Percentiles rank a stretch among this genome's conserved stretches.
Evolutionary conservation across 1,284 basidiomycete species (phyloP).

Genomic region (Mycosarcoma mackinlayi): DNA sequence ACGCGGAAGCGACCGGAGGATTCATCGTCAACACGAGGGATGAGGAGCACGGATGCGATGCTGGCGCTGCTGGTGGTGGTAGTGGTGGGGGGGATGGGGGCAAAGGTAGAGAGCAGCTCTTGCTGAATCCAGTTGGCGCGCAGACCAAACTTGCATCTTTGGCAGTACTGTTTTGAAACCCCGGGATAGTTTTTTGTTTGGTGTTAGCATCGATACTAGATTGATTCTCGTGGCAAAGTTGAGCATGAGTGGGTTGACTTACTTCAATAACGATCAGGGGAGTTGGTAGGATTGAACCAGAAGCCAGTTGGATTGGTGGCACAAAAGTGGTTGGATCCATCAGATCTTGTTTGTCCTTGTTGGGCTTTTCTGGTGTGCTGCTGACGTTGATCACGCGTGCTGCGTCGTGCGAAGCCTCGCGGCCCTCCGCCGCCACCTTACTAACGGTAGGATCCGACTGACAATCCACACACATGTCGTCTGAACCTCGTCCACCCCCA

Average conservation of each 20-base stretch:
- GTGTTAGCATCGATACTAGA: too few relatives aligned
- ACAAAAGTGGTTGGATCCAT: conserved; percentile 30
- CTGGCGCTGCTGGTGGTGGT: not conserved
- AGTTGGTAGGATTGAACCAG: not conserved
- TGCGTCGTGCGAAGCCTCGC: too few relatives aligned
- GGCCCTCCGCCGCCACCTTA: too few relatives aligned
- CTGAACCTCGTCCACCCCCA: too few relatives aligned
- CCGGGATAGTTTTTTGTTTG: too few relatives aligned
- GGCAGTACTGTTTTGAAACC: conserved; percentile 25
- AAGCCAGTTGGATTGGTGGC: conserved; percentile 12
- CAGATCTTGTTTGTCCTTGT: conserved; percentile 15
- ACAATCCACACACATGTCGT: conserved; percentile 31
- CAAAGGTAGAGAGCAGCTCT: conserved; percentile 38
- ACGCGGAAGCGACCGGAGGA: conserved; percentile 22
- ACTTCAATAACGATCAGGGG: conserved; percentile 35
- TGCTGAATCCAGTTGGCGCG: conserved; percentile 44
- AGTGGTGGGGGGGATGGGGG: not conserved
- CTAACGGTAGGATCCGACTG: not conserved
- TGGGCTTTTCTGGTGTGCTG: not conserved
- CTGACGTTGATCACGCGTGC: too few relatives aligned
- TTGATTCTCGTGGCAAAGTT: too few relatives aligned
- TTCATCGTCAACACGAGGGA: conserved; percentile 15
- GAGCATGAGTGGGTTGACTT: conserved; percentile 1
- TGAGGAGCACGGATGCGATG: conserved; percentile 13
- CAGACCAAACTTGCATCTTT: conserved; percentile 38